Evolutionary conservation across 176 grass and related monocot species (phyloP).

Genomic region (Carex pumila): DNA sequence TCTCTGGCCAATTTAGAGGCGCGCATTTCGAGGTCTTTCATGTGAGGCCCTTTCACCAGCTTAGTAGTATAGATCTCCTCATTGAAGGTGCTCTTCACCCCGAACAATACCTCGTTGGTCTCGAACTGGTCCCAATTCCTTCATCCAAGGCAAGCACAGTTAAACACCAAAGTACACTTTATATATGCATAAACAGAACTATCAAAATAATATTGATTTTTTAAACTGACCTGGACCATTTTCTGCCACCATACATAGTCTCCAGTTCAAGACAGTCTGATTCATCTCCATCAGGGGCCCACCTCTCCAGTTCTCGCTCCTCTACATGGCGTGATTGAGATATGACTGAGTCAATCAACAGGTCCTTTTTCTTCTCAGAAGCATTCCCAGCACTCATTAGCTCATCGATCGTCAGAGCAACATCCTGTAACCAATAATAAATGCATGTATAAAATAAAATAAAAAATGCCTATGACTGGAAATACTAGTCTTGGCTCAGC

Average conservation of each 20-base stretch:
- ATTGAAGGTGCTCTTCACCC: conserved; percentile 97
- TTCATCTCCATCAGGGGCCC: conserved; percentile 86
- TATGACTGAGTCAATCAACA: conserved; percentile 95
- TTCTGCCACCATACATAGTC: conserved; percentile 45
- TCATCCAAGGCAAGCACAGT: conserved; percentile 5
- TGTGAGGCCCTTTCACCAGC: conserved; percentile 89
- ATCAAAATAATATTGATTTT: neutral
- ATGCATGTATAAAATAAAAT: neutral
- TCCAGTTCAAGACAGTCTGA: conserved; percentile 87
- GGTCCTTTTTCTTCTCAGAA: conserved; percentile 78
- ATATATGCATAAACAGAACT: neutral
- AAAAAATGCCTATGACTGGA: neutral
- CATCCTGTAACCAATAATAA: conserved; percentile 49
- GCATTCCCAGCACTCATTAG: conserved; percentile 41
- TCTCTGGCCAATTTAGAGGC: conserved; percentile 88
- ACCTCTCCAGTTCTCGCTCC: conserved; percentile 84
- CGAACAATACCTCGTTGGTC: conserved; percentile 84
- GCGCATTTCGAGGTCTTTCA: conserved; percentile 80
- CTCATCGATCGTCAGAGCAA: conserved; percentile 62
- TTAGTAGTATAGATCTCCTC: conserved; percentile 99
- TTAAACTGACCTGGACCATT: conserved; percentile 54
- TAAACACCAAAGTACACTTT: conserved; percentile 7
- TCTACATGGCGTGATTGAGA: conserved; percentile 64
- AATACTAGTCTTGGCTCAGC: neutral
- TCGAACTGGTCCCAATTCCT: conserved; percentile 99